phyloP scores from a whole-genome alignment of 2,329 filamentous ascomycete species.

The Cercospora sojina region DNA sequence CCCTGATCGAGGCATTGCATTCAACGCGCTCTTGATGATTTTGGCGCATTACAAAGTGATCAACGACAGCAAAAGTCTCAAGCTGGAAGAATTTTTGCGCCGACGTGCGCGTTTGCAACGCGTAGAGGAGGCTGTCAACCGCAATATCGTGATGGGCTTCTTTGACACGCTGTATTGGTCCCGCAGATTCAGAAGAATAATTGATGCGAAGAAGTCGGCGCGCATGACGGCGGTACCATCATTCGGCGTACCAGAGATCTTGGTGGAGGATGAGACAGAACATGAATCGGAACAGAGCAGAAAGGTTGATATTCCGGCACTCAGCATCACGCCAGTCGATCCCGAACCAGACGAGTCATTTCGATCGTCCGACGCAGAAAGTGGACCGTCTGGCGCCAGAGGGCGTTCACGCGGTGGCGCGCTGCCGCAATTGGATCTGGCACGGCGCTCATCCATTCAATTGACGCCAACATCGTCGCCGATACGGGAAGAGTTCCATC shows the following conservation, averaged over 20 bases:
- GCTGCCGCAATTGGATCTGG: neutral
- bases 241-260: conserved; percentile 83
- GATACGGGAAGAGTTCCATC: conserved; percentile 22
- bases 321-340: conserved; percentile 37
- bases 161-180: conserved; percentile 93
- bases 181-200: conserved; percentile 72
- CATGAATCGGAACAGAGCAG: conserved; percentile 41
- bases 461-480: conserved; percentile 28
- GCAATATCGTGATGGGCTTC: conserved; percentile 88
- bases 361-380: conserved; percentile 28
- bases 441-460: conserved; percentile 36
- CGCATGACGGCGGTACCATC: conserved; percentile 77
- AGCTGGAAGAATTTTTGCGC: conserved; percentile 89
- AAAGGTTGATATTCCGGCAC: conserved; percentile 33
- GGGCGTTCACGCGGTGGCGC: conserved; percentile 2
- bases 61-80: conserved; percentile 92
- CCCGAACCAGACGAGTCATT: conserved; percentile 38
- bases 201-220: conserved; percentile 69
- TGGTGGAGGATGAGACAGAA: conserved; percentile 75
- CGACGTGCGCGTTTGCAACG: conserved; percentile 86
- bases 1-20: conserved; percentile 83
- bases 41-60: conserved; percentile 98
- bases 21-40: conserved; percentile 90
- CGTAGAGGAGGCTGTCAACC: conserved; percentile 89
- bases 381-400: conserved; percentile 6